phyloP scores from a whole-genome alignment of 2,329 filamentous ascomycete species.

The Fusarium stilboides region DNA sequence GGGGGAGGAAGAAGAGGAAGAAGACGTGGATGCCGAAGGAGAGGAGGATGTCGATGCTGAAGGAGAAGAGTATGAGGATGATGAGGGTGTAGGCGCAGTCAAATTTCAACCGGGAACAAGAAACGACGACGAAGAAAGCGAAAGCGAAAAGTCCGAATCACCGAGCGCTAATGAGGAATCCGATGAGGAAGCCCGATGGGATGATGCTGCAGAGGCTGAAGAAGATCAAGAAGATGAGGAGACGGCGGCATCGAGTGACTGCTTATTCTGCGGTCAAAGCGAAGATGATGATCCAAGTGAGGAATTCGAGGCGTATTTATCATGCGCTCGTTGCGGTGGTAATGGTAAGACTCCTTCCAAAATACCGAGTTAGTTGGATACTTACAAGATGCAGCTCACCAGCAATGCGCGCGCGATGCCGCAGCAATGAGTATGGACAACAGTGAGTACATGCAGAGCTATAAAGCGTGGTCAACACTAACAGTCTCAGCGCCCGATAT shows the following conservation, averaged over 20 bases:
- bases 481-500: slow-evolving; percentile 57
- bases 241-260: slow-evolving; percentile 61
- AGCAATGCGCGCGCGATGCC: slow-evolving; percentile 86
- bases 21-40: slow-evolving; percentile 52
- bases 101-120: slow-evolving; percentile 68
- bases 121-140: slow-evolving; percentile 65
- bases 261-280: slow-evolving; percentile 85
- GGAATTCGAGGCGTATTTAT: slow-evolving; percentile 84
- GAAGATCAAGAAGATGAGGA: slow-evolving; percentile 68
- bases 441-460: slow-evolving; percentile 43
- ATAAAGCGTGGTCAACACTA: slow-evolving; percentile 9
- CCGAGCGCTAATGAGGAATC: slow-evolving; percentile 69
- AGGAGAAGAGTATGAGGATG: slow-evolving; percentile 59
- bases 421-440: slow-evolving; percentile 55
- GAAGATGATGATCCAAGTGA: slow-evolving; percentile 87
- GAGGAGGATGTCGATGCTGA: slow-evolving; percentile 57
- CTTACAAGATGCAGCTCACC: slow-evolving; percentile 80
- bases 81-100: slow-evolving; percentile 70
- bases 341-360: slow-evolving; percentile 75
- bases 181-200: slow-evolving; percentile 60
- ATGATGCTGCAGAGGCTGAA: slow-evolving; percentile 71
- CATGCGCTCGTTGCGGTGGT: slow-evolving; percentile 84
- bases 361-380: slow-evolving; percentile 32
- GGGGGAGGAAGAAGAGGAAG: slow-evolving; percentile 45
- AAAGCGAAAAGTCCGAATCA: slow-evolving; percentile 63